Conservation (phyloP, 1,284 basidiomycete species). For the Cryptococcus amylolentus region DNA sequence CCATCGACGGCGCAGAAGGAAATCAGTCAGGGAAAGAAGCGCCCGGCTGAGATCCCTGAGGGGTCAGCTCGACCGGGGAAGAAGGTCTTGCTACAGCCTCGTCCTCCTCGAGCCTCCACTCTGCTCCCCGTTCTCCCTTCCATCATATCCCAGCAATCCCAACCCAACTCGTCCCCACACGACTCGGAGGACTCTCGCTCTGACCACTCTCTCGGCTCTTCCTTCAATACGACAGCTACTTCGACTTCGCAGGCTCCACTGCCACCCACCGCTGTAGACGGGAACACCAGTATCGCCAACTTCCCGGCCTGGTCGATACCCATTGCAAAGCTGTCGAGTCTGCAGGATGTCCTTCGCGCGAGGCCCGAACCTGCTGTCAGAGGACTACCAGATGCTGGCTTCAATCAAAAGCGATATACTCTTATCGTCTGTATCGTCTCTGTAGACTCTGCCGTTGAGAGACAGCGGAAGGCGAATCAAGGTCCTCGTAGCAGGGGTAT, state of each 20-base stretch:
- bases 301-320: slow-evolving; percentile 39
- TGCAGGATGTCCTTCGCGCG: slow-evolving; percentile 14
- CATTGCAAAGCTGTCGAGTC: slow-evolving; percentile 22
- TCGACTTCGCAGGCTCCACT: slow-evolving; percentile 16
- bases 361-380: neutral
- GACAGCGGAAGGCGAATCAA: slow-evolving; percentile 5
- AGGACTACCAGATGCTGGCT: neutral
- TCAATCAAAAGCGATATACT: slow-evolving; percentile 10
- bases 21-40: neutral
- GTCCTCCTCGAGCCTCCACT: neutral
- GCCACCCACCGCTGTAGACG: slow-evolving; percentile 13
- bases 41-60: neutral
- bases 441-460: slow-evolving; percentile 14
- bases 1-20: too few relatives aligned
- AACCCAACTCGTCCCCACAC: slow-evolving; percentile 1
- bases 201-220: slow-evolving; percentile 26
- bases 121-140: neutral
- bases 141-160: neutral
- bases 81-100: neutral
- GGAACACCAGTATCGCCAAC: slow-evolving; percentile 16
- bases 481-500: slow-evolving; percentile 19
- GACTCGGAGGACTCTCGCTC: neutral
- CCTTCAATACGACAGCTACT: slow-evolving; percentile 27
- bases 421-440: slow-evolving; percentile 36
- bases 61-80: neutral